Evolutionary conservation across 305 asterid genomes (phyloP).

Genomic region (Fraxinus greggii): DNA sequence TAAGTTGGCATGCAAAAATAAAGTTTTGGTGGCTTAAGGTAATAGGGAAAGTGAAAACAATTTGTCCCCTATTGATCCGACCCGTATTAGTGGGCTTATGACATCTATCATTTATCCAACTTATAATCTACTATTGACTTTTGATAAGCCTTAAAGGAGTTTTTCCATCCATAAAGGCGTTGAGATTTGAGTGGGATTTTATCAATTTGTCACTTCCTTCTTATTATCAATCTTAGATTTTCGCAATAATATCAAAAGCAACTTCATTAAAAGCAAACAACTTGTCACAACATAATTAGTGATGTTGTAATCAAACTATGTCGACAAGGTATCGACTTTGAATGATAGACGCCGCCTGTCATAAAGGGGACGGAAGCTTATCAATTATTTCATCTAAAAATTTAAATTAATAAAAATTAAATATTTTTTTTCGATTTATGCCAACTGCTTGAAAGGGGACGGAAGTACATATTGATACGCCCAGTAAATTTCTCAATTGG

Average conservation of each 20-base stretch:
- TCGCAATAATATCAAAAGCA: not conserved
- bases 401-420: no score
- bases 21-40: not conserved
- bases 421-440: no score
- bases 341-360: not conserved
- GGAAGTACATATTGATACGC: not conserved
- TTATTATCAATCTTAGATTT: not conserved
- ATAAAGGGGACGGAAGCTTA: not conserved
- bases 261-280: not conserved
- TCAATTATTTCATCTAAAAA: not conserved
- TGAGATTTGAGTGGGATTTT: not conserved
- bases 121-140: not conserved
- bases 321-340: not conserved
- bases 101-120: not conserved
- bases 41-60: not conserved
- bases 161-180: not conserved
- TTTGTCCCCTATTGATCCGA: not conserved
- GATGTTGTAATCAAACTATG: not conserved
- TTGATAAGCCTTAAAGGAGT: not conserved
- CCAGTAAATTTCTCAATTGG: not conserved
- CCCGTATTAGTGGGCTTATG: constrained; percentile 4
- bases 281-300: not conserved
- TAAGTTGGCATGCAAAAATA: not conserved
- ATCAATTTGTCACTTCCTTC: not conserved
- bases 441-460: not conserved